Evolutionary conservation across 2,329 filamentous ascomycete genomes (phyloP), one percentile per base, ranked within the genome.

Genomic region (Phoma sp.): DNA sequence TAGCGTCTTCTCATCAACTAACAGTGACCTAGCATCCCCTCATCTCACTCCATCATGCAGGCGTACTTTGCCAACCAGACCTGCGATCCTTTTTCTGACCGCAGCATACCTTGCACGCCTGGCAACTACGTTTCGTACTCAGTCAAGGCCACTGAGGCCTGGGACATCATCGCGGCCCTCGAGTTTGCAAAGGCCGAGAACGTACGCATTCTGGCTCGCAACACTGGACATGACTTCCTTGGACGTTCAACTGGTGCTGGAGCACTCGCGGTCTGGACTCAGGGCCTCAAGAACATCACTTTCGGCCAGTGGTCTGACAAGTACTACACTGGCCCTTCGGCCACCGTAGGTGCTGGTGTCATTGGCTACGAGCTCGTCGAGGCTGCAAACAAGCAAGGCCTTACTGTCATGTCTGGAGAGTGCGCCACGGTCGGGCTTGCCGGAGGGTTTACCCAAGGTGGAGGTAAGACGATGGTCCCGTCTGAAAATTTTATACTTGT

Each of bases 341-440:
- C 66, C 31, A 69, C 58, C 10, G 46, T 72, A 24, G 70, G 69
- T 38, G 66, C 70, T 8, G 71, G 71, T 5, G 64, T 72, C 0
- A 61, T 63, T 31, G 69, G 56, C 17, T 61, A 57, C 25, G 71
- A 73, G 43, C 56, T 65, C n/a, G 57, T 64, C 25, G 58, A 58
- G 31, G 61, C 60, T 8, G 66, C 65, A 27, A 38, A 62, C 22
- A 55, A 56, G 17, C 49, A 58, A 12, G 66, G 65, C 7, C 48
- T 67, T 21, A 50, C 45, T 1, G 61, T 73, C 4, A 59, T 74
- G 6, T 64, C 64, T 24, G 73, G 73, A 2, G 60, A 69, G 10
- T 75, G 73, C 31, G 53, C 64, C 2, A 74, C 72, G 0, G 71
- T 75, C 9, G 73, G 71, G 15, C 27, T 73, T 8, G 70, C 67